A percentile compares a stretch with the other conserved stretches of the same genome.
phyloP scores from a whole-genome alignment of 257 asterid genomes.

The Linaria vulgaris region DNA sequence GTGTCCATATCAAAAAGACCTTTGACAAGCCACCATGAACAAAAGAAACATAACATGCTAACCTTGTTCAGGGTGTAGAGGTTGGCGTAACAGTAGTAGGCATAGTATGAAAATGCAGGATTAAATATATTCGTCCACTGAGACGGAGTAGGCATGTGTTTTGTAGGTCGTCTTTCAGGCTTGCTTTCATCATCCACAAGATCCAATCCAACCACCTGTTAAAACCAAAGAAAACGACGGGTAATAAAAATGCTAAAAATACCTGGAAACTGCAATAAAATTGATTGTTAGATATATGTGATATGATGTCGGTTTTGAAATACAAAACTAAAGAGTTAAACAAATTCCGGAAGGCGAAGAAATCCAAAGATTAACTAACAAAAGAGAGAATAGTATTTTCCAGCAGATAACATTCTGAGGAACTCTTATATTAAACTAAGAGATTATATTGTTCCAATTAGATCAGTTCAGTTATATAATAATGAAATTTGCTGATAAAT shows the following conservation, averaged over 20 bases:
- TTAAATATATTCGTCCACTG: constrained; percentile 93
- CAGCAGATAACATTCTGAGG: neutral
- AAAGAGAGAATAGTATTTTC: neutral
- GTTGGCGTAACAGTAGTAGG: constrained; percentile 96
- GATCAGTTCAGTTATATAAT: constrained; percentile 1
- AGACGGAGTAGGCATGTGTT: constrained; percentile 97
- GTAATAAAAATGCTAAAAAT: constrained; percentile 20
- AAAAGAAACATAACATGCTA: constrained; percentile 1
- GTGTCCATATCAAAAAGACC: constrained; percentile 12
- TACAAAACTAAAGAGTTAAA: neutral
- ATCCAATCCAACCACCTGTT: constrained; percentile 96
- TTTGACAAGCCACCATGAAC: constrained; percentile 5
- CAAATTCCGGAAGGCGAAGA: neutral
- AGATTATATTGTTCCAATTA: neutral
- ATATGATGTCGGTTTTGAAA: neutral
- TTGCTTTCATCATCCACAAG: constrained; percentile 99
- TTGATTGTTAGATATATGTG: neutral
- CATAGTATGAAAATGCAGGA: constrained; percentile 93
- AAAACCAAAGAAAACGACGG: constrained; percentile 21
- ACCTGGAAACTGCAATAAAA: neutral
- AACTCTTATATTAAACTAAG: neutral
- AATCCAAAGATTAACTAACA: neutral
- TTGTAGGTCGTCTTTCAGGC: constrained; percentile 98
- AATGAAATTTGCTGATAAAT: neutral
- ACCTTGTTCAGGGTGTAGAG: constrained; percentile 96